These are phyloP conservation scores for Paramecium sonneborni DNA, from an alignment of 73 alveolate species.

Conservation along the genomic window DNA sequence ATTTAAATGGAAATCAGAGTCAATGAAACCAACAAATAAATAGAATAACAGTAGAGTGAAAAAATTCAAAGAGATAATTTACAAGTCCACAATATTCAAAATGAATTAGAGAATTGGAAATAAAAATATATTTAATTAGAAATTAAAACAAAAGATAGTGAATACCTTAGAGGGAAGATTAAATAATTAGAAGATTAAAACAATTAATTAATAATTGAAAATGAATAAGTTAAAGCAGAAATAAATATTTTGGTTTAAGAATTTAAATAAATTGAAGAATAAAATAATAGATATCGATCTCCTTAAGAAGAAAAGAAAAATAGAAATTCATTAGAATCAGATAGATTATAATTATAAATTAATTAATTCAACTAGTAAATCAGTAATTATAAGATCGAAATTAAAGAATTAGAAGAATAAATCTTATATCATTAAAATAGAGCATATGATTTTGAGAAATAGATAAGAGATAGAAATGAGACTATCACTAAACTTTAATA, in stretches of 20 bases:
- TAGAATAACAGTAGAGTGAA: not conserved
- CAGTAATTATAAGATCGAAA: not conserved
- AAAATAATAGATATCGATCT: not conserved
- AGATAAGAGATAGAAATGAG: not conserved
- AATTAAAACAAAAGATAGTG: not conserved
- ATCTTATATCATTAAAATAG: not conserved
- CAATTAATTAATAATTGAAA: not conserved
- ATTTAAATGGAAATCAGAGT: constrained; percentile 1
- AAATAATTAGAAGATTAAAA: not conserved
- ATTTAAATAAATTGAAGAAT: not conserved
- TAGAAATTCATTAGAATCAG: not conserved
- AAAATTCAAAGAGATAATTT: not conserved
- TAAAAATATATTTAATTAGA: not conserved
- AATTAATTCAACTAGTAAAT: not conserved
- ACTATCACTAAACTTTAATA: not conserved
- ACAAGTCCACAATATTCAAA: not conserved
- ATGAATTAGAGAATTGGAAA: not conserved
- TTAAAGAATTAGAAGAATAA: not conserved
- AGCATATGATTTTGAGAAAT: not conserved
- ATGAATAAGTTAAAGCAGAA: not conserved
- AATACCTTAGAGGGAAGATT: not conserved
- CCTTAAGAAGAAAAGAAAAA: not conserved
- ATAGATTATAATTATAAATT: not conserved
- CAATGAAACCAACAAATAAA: not conserved
- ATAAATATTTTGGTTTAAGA: not conserved